Percentiles rank a stretch among this genome's conserved stretches.
phyloP scores from a whole-genome alignment of 305 asterid genomes.

The Plantago lanceolata region DNA sequence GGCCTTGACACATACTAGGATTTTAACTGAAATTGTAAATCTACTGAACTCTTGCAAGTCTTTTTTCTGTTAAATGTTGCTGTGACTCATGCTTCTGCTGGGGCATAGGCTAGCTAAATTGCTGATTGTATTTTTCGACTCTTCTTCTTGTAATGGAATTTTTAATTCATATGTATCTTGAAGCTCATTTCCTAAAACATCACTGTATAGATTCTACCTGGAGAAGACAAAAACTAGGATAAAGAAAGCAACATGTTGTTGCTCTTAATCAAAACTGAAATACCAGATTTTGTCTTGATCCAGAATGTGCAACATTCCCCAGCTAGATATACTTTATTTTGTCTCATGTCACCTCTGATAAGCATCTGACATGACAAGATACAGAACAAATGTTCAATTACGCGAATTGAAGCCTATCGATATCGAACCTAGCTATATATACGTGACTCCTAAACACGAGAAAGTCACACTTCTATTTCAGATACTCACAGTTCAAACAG shows the following conservation, averaged over 20 bases:
- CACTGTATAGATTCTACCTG: not conserved
- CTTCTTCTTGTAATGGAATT: conserved; percentile 4
- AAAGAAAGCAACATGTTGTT: not conserved
- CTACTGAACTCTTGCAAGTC: conserved; percentile 18
- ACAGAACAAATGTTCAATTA: not conserved
- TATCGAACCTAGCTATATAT: not conserved
- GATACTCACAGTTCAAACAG: not conserved
- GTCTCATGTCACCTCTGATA: conserved; percentile 11
- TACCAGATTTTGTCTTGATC: conserved; percentile 21
- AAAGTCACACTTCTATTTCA: not conserved
- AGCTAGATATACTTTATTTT: conserved; percentile 16
- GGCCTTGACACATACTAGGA: conserved; percentile 17
- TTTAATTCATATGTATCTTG: no score
- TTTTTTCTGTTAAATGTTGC: conserved; percentile 1
- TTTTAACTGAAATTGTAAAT: conserved; percentile 25
- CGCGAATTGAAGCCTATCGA: not conserved
- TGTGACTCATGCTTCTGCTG: conserved; percentile 8
- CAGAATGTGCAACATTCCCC: conserved; percentile 1
- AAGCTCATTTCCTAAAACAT: not conserved
- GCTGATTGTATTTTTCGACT: conserved; percentile 15
- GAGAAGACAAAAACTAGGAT: not conserved
- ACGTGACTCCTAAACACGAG: not conserved
- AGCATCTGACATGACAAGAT: not conserved
- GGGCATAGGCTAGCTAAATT: conserved; percentile 25
- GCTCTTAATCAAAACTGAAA: conserved; percentile 1